phyloP scores from a whole-genome alignment of 2,329 filamentous ascomycete species.

The Botrytis squamosa region DNA sequence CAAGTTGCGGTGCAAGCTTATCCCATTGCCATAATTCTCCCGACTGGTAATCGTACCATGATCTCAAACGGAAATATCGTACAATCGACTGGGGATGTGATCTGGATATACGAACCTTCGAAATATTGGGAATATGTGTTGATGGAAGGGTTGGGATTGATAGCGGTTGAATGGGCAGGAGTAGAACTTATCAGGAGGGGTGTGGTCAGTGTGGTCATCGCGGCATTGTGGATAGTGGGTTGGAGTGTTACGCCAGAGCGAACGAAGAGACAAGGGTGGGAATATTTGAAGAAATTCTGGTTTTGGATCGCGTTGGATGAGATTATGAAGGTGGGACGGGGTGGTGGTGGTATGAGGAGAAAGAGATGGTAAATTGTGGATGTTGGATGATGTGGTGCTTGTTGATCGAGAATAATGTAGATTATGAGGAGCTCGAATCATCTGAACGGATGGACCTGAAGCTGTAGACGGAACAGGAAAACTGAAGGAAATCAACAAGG shows the following conservation, averaged over 20 bases:
- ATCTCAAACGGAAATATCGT: slow-evolving; percentile 11
- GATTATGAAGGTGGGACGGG: slow-evolving; percentile 20
- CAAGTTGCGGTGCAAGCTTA: slow-evolving; percentile 27
- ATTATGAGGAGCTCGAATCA: not conserved
- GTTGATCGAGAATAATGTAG: not conserved
- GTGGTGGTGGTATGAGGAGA: not conserved
- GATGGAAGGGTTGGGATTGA: slow-evolving; percentile 20
- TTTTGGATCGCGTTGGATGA: slow-evolving; percentile 31
- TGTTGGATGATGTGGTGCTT: not conserved
- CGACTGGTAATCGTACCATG: not conserved
- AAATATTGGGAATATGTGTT: slow-evolving; percentile 28
- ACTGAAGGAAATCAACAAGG: fast-evolving
- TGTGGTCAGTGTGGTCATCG: slow-evolving; percentile 22
- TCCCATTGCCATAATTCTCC: slow-evolving; percentile 17
- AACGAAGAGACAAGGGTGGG: slow-evolving; percentile 25
- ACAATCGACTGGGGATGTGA: slow-evolving; percentile 13
- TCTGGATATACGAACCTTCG: slow-evolving; percentile 26
- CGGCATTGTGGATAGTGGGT: slow-evolving; percentile 28
- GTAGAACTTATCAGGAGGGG: slow-evolving; percentile 25
- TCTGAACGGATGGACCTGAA: not conserved
- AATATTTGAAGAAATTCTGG: slow-evolving; percentile 30
- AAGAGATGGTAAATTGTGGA: slow-evolving; percentile 1
- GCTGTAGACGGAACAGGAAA: not conserved
- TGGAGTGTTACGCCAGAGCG: slow-evolving; percentile 26
- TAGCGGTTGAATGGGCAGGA: slow-evolving; percentile 21